These are phyloP conservation scores for Pseudozyma thailandica DNA, from an alignment of 1,284 basidiomycete genomes.

Conservation along the genomic window DNA sequence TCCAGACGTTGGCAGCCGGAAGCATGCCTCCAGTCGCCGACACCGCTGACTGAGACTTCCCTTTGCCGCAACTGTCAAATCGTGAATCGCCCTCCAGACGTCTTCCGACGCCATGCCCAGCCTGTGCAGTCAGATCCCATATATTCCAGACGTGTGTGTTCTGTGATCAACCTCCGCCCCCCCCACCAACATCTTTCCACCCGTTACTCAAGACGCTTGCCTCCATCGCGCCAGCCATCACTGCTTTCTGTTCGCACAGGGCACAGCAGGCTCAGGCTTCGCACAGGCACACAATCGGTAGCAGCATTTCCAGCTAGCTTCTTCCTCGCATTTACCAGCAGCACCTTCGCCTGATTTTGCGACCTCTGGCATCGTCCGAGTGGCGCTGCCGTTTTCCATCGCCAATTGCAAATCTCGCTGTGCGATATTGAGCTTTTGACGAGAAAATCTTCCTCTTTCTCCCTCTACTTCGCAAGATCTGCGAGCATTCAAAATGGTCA, in stretches of 20 bases:
- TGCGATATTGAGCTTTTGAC: slow-evolving; percentile 4
- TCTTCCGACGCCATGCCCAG: slow-evolving; percentile 2
- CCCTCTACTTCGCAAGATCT: background rate
- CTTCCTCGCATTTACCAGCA: background rate
- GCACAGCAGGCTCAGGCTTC: slow-evolving; percentile 19
- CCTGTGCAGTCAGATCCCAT: slow-evolving; percentile 14
- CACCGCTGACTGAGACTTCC: slow-evolving; percentile 18
- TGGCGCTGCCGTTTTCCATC: background rate
- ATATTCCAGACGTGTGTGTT: slow-evolving; percentile 13
- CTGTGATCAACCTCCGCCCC: background rate
- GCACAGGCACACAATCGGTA: slow-evolving; percentile 9
- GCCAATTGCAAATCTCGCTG: slow-evolving; percentile 4
- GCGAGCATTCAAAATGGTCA: slow-evolving; percentile 20
- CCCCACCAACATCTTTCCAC: background rate
- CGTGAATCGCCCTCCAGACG: background rate
- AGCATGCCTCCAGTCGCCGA: slow-evolving; percentile 7
- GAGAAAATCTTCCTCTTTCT: background rate
- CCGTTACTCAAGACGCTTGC: slow-evolving; percentile 6
- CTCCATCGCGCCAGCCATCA: slow-evolving; percentile 11
- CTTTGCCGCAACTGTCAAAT: background rate
- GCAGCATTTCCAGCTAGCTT: background rate
- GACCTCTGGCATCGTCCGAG: slow-evolving; percentile 1
- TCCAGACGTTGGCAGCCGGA: too few species aligned
- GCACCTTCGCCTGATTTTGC: background rate
- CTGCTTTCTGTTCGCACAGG: slow-evolving; percentile 22